Evolutionary conservation across 1,139 yeast species (phyloP), one percentile per base, ranked within the genome.

Genomic region (Kodamaea alishanica): DNA sequence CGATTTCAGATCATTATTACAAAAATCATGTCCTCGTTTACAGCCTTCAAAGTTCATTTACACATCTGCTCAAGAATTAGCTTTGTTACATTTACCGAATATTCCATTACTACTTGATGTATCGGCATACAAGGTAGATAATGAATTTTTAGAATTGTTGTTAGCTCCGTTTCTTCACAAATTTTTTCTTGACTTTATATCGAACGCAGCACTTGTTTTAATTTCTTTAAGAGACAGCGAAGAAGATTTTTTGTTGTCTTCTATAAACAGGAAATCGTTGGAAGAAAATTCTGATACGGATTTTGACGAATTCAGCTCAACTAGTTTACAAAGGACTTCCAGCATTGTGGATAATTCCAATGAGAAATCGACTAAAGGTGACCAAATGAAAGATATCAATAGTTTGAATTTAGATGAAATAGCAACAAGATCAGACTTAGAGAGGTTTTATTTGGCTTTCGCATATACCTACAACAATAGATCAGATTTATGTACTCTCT

Each of bases 161-260:
- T 43, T 71, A 27, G 67, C 73, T 1, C 73, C 70, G 4, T 63
- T 69, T 11, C 67, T 81, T 42, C 79, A 79, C 48, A 55, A 59
- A 1, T 78, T 88, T 45, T 74, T 84, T 30, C 77, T 73, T 34
- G 65, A 73, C 3, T 80, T 88, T 47, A 77, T 89, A 24, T 69
- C 79, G 7, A 82, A 85, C 52, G 77, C 86, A 32, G 95, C 97
- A 1, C 82, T 87, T 42, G 69, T 90, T 10, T 68, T 92, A 41
- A 84, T 90, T 5, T 84, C 83, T 52, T 75, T 92, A 55, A 76
- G 94, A 49, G 87, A 87, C 49, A 78, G 80, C 9, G 97, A 92
- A 57, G 98, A 92, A 54, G 97, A 92, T 55, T 75, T 80, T 31
- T 62, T 83, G 40, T 60, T 86, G 39, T 77, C 87, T 8, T 64